Evolutionary conservation across 1,284 basidiomycete genomes (phyloP).

Genomic region (Inonotus hispidus): DNA sequence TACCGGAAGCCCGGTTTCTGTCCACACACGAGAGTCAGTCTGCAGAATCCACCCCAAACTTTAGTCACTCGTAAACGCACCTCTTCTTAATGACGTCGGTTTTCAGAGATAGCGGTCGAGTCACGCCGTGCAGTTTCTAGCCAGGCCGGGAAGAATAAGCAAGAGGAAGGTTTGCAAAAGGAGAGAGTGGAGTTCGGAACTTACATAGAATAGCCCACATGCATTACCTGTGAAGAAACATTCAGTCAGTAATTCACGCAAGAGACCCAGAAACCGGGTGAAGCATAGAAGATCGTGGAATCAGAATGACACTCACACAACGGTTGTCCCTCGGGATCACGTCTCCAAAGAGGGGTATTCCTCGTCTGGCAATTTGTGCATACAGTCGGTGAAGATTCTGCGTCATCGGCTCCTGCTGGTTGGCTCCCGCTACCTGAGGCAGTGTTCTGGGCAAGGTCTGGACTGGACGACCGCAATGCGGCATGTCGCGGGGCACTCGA

Average conservation of each 20-base stretch:
- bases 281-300: conserved; percentile 18
- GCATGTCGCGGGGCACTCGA: conserved; percentile 7
- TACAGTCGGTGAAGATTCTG: conserved; percentile 66
- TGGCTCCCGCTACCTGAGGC: conserved; percentile 27
- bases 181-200: conserved; percentile 29
- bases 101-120: conserved; percentile 89
- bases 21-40: conserved; percentile 2
- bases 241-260: conserved; percentile 7
- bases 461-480: conserved; percentile 43
- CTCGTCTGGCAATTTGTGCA: conserved; percentile 96
- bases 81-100: conserved; percentile 98
- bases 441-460: conserved; percentile 37
- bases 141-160: conserved; percentile 14
- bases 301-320: conserved; percentile 56
- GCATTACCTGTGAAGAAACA: conserved; percentile 55
- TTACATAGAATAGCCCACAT: conserved; percentile 86
- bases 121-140: conserved; percentile 93
- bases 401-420: conserved; percentile 53
- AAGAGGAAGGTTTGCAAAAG: background rate
- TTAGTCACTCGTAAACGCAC: conserved; percentile 38
- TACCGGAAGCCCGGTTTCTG: conserved; percentile 75
- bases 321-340: conserved; percentile 93
- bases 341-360: conserved; percentile 92
- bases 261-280: conserved; percentile 7
- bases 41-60: conserved; percentile 9